Base-by-base conservation (phyloP, 1,284 basidiomycete genomes). In the Ustilago lituana region DNA sequence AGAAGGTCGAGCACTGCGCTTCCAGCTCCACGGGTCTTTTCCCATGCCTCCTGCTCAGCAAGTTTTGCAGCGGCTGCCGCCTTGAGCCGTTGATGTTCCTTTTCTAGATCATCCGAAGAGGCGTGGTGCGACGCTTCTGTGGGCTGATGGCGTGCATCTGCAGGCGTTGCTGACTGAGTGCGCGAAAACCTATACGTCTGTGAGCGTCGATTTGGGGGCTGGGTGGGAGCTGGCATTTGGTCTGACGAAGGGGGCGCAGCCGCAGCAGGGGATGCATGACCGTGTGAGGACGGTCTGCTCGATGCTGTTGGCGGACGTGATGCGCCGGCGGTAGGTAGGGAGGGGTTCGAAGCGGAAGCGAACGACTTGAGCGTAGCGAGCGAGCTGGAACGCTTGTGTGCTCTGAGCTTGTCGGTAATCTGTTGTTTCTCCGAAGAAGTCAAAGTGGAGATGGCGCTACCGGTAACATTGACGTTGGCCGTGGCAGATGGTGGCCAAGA, bases 1-100 rank as follows among this genome's bases (percentile, higher is more conserved):
- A 72, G 67, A 29, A 77, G 48, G 32, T 73, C 64, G 23, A 80
- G 62, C 12, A 80, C 78, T 12, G 60, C 58, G 41, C 76, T 78
- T 1, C 78, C 78, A 5, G 78, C 78, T 9, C 78, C 78, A 6
- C 78, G 61, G 0, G 74, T 80, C 37, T 66, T 62, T 33, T 79
- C 76, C 78, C 78, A 80, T 1, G 74, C 73, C 37, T 74, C 68
- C 33, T 66, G 53, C 27, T 77, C 75, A 4, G 73, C 74, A 22
- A 68, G 53, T 36, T 71, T 71, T n/a, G 75, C 75, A 12, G 74
- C 72, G 10, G 67, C 72, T 4, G 58, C 62, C 12, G 58, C 62
- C 19, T 62, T 58, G 31, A 71, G 58, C 0, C 62, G 53, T 20
- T 71, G 62, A 10, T 59, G 49, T 48, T 71, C 67, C 48, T 60